A percentile compares a stretch with the other conserved stretches of the same genome.
These are phyloP conservation scores for Claviceps monticola DNA, from an alignment of 2,329 filamentous ascomycete species.

Conservation along the genomic window DNA sequence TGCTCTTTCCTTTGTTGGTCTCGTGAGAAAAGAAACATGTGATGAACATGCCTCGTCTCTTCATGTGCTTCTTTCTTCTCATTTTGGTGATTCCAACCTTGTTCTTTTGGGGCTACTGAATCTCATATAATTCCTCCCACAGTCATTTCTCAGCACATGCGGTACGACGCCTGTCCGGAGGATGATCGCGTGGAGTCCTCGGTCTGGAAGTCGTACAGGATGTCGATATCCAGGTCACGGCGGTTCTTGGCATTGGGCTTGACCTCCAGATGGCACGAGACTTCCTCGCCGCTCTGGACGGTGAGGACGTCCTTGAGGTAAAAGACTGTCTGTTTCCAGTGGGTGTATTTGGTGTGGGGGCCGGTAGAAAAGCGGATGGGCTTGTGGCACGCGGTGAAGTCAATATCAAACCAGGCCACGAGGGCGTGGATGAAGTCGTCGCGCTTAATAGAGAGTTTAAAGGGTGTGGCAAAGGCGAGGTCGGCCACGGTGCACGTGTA, in stretches of 20 bases:
- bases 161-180: constrained; percentile 64
- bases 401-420: constrained; percentile 98
- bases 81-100: not conserved
- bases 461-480: constrained; percentile 70
- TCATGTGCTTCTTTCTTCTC: not conserved
- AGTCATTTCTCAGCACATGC: constrained; percentile 43
- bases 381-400: constrained; percentile 97
- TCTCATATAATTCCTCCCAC: too few relatives aligned
- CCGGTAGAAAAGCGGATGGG: constrained; percentile 93
- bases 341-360: constrained; percentile 96
- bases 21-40: too few relatives aligned
- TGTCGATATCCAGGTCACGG: constrained; percentile 82
- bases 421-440: constrained; percentile 94
- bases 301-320: constrained; percentile 90
- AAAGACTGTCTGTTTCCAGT: constrained; percentile 99
- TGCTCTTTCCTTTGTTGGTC: too few relatives aligned
- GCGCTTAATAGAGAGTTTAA: constrained; percentile 62
- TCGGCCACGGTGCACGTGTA: constrained; percentile 79
- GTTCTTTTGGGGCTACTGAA: not conserved
- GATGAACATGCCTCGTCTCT: too few relatives aligned
- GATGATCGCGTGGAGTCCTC: constrained; percentile 56
- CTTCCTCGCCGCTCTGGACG: constrained; percentile 72
- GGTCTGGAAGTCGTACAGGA: constrained; percentile 71
- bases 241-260: constrained; percentile 89
- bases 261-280: constrained; percentile 62